Conservation (phyloP, 345 rosid genomes). For the Excoecaria agallocha region DNA sequence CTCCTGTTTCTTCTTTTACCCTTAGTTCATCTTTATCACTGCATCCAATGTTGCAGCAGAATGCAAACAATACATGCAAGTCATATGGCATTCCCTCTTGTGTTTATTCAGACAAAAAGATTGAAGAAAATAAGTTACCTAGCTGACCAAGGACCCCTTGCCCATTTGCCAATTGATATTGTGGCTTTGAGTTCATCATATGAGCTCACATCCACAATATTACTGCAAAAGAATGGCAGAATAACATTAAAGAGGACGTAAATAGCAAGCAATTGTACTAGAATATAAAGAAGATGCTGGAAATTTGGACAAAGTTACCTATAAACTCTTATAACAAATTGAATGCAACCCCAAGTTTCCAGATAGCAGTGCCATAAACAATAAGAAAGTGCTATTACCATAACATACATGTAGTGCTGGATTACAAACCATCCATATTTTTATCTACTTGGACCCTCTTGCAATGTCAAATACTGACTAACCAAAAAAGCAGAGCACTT, state of each 20-base stretch:
- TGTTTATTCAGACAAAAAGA: neutral
- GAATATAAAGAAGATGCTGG: neutral
- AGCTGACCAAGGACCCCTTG: constrained; percentile 93
- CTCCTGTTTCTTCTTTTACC: constrained; percentile 96
- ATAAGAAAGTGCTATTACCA: neutral
- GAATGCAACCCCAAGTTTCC: neutral
- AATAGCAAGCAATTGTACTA: neutral
- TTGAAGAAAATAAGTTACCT: constrained; percentile 35
- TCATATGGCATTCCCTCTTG: neutral
- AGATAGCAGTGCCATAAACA: neutral
- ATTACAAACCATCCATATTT: neutral
- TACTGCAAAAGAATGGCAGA: constrained; percentile 45
- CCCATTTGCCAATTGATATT: constrained; percentile 86
- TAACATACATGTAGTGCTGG: neutral
- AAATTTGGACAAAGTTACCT: neutral
- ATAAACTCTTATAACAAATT: neutral
- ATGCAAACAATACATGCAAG: constrained; percentile 1
- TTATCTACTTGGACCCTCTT: neutral
- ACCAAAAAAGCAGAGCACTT: neutral
- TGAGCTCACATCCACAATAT: constrained; percentile 80
- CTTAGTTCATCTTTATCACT: constrained; percentile 72
- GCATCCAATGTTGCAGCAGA: constrained; percentile 11
- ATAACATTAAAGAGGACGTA: constrained; percentile 1
- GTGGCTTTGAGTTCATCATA: constrained; percentile 78
- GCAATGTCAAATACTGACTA: neutral